Base-by-base conservation (phyloP, 352 stramenopile genomes). In the Thalassiosira exigua region DNA sequence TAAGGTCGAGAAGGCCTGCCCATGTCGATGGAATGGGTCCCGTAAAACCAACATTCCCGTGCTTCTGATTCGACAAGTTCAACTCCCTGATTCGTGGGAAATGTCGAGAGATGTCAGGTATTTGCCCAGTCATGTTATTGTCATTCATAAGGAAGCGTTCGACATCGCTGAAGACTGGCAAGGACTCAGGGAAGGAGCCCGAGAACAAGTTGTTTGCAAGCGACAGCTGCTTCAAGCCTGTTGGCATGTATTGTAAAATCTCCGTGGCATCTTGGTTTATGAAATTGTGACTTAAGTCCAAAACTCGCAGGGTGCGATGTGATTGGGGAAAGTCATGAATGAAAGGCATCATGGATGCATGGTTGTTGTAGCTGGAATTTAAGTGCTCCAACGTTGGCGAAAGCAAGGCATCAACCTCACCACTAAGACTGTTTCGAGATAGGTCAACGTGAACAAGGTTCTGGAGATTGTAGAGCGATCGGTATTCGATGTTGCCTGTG, bases 341-440 rank as follows among this genome's bases (percentile, higher is more conserved):
- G 53, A 42, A 73, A 14, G 3, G 9, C 29, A 26, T 32, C 17
- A 76, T 44, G 11, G 54, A 52, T 12, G 29, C 42, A 12, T 69
- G 61, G 4, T 51, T 12, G 39, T 76, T 79, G 59, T 67, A 27
- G 19, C 69, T 74, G 17, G 60, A 44, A 33, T 67, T 59, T 1
- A 59, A 19, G 3, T 56, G 24, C 32, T 24, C 22, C n/a, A 64
- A 44, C n/a, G 29, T 17, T 21, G 53, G 53, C 21, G 53, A 33
- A 33, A 42, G 22, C 9, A 44, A 26, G 5, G 19, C 22, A 17
- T 73, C 59, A 12, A 17, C 62, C 19, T 59, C 51, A 39, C 69
- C 69, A 41, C 17, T 67, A 2, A 71, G 32, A 39, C 2, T 51
- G 41, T 73, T 73, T 41, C 44, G 26, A 19, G 60, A 71, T 65